Evolutionary conservation across 2,329 filamentous ascomycete species (phyloP), one percentile per base, ranked within the genome.

Genomic region (Nannizzia gypsea): DNA sequence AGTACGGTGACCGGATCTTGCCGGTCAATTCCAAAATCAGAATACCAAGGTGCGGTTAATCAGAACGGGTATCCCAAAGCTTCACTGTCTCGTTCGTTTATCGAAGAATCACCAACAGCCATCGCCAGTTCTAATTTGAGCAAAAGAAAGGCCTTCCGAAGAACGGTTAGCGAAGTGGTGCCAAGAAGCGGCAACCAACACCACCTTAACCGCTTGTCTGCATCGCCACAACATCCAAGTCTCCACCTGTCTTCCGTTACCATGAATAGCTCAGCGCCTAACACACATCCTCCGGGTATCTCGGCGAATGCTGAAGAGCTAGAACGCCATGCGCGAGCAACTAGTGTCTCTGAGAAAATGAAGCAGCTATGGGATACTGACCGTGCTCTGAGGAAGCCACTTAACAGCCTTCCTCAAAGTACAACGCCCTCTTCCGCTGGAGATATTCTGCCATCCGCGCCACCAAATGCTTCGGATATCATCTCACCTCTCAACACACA

Each of bases 341-440:
- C 67, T 3, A 71, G 67, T 3, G 67, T 67, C 4, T 62, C 65
- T 17, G 71, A 73, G 59, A 72, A 69, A 56, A 63, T 73, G 54
- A 64, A 58, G 54, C 71, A 69, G 58, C 63, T 67, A 11, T 67
- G 70, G 61, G 69, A 67, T 20, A 65, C 67, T 38, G 60, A 71
- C 34, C 64, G 63, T n/a, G 67, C 67, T 26, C 67, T 63, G 56
- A 57, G 58, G n/a, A 63, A 60, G 6, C 55, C 66, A 24, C 58
- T 64, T 22, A 66, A 66, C 57, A 63, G 59, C 46, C 61, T 61
- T n/a, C 67, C 66, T 52, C 60, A 64, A n/a, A 72, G 71, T 26
- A 67, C 62, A n/a, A 75, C 73, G 4, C 72, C 74, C n/a, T 75
- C 74, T n/a, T 75, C 73, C 31, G 67, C 69, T 3, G 72, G 69